Evolutionary conservation across 2,329 filamentous ascomycete genomes (phyloP), one percentile per base, ranked within the genome.

Genomic region (Ambrosiella cleistominuta): DNA sequence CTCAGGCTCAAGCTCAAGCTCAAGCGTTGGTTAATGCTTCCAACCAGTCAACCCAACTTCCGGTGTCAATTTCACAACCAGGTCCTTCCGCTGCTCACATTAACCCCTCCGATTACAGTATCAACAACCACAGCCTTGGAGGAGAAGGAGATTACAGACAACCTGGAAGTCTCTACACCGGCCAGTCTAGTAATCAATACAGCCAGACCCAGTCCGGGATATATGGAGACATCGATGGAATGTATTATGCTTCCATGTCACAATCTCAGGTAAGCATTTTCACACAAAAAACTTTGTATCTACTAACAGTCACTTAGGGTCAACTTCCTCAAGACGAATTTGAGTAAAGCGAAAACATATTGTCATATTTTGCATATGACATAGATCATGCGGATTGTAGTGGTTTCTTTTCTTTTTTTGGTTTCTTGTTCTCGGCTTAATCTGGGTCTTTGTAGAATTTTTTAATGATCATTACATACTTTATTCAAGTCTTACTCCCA

Each of bases 231-330:
- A 83, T 90, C 70, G 83, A 88, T 62, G 82, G 81, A 62, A 95
- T 96, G 77, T 97, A 97, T 64, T 95, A 94, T 68, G 78, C 83
- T 12, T 74, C 82, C 62, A 87, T 95, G 78, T 83, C 85, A 64
- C 80, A 86, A 63, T 88, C 94, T 70, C 87, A 89, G 75, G 87
- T 90, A 75, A 68, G 79, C 15, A 49, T n/a, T 35, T 39, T 11
- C 35, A 37, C 3, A 13, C 36, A 12, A 19, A 13, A 1, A 13
- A 7, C 47, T 47, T 13, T 36, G 6, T n/a, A 35, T 57, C 9
- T 54, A 53, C 54, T 60, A 56, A 60, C 35, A n/a, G 7, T 5
- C 1, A 5, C 37, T 36, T 54, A 75, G 72, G 69, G 71, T 51
- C 68, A 70, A 47, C 74, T 75, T 69, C 65, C 70, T 4, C 68